phyloP scores from a whole-genome alignment of 2,329 filamentous ascomycete species.

The Hypocreales sp. region DNA sequence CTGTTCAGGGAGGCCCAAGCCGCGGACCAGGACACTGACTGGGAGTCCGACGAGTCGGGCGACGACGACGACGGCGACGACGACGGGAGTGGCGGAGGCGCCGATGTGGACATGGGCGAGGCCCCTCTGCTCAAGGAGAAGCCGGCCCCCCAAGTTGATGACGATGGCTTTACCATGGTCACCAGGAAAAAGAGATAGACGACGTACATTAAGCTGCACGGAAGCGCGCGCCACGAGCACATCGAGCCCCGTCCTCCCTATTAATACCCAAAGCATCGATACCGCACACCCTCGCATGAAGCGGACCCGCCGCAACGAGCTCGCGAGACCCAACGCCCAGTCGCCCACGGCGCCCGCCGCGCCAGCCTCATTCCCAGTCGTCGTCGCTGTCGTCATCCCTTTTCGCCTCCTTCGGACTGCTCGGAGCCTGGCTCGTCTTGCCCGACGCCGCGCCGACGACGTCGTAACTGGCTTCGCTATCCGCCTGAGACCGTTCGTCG shows the following conservation, averaged over 20 bases:
- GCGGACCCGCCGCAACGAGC: no score
- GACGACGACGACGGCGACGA: conserved; percentile 44
- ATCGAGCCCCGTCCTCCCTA: conserved; percentile 1
- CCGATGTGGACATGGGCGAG: conserved; percentile 57
- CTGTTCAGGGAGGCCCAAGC: conserved; percentile 40
- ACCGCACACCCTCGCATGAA: conserved; percentile 3
- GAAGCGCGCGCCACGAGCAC: no score
- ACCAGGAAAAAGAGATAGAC: conserved; percentile 51
- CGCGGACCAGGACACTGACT: conserved; percentile 42
- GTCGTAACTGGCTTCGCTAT: conserved; percentile 93
- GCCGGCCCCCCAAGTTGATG: conserved; percentile 55
- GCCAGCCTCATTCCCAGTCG: conserved; percentile 5
- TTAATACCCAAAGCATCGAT: conserved; percentile 12
- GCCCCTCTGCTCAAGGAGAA: conserved; percentile 49
- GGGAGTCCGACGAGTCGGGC: conserved; percentile 43
- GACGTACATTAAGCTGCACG: conserved; percentile 8
- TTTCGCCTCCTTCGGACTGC: conserved; percentile 41
- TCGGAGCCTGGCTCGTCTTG: conserved; percentile 61
- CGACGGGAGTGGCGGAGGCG: conserved; percentile 34
- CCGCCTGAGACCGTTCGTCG: conserved; percentile 78
- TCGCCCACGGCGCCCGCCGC: no score
- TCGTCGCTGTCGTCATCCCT: conserved; percentile 28
- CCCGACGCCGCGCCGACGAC: conserved; percentile 69
- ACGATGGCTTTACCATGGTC: conserved; percentile 69
- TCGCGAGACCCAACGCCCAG: no score